Conservation (phyloP, 2,329 filamentous ascomycete species). For the Delphinella strobiligena region DNA sequence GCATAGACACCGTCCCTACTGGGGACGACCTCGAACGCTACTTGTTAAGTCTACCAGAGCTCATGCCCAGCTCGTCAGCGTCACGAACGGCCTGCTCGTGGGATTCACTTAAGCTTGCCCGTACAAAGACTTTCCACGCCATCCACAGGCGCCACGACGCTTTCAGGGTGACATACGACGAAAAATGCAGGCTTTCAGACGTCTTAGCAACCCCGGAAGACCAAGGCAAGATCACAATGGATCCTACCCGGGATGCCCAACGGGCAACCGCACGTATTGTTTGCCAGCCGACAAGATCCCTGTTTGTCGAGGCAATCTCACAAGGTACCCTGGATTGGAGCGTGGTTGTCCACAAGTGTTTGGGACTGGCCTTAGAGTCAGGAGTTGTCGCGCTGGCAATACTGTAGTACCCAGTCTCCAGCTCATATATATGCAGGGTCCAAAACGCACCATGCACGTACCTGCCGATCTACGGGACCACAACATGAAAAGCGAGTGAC, state of each 20-base stretch:
- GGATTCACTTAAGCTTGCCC: neutral
- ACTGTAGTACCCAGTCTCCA: too few species aligned
- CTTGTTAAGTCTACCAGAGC: neutral
- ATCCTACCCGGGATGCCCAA: neutral
- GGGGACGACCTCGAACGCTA: neutral
- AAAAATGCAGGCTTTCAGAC: neutral
- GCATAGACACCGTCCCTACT: neutral
- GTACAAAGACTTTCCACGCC: neutral
- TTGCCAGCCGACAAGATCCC: neutral
- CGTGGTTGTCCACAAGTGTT: neutral
- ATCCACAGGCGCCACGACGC: neutral
- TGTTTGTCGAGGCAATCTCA: neutral
- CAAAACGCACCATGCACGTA: too few species aligned
- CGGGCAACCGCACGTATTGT: neutral
- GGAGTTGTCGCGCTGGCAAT: neutral
- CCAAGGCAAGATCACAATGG: neutral
- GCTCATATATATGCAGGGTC: too few species aligned
- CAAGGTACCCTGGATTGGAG: neutral
- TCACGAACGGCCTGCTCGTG: neutral
- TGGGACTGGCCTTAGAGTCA: neutral
- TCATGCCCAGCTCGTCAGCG: neutral
- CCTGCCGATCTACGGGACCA: too few species aligned
- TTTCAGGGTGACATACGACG: neutral
- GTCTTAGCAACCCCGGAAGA: neutral
- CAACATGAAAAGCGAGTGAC: too few species aligned